Evolutionary conservation across 495 filamentous ascomycete genomes (phyloP), one percentile per base, ranked within the genome.

Genomic region (Hyaloscypha variabilis): DNA sequence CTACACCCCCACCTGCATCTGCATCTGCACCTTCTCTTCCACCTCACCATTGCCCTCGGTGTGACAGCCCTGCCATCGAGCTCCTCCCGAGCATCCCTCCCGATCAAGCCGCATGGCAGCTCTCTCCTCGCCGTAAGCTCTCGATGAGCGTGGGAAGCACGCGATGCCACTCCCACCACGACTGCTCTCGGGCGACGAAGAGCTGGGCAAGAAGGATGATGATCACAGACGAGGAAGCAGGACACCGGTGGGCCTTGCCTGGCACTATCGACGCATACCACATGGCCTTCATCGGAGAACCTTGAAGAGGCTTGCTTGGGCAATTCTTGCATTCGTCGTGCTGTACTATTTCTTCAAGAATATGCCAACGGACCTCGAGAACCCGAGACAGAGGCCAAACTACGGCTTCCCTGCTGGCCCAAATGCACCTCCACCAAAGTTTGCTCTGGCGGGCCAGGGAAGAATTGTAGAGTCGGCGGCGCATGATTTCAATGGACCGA

Each of bases 181-280:
- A 72, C 71, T 81, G 5, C 78, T 84, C 64, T 71, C 78, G 19
- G 79, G 72, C 55, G 88, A 90, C 73, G 87, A 87, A 76, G 88
- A 90, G 79, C 80, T 88, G n/a, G 88, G 87, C 54, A 90, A 90
- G 77, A 86, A 84, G 64, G 82, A 89, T 71, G 88, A 90, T 72
- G 88, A 90, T 69, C 84, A 85, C 72, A 82, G 77, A 60, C 78
- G 77, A 5, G 67, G 65, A 36, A 66, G 66, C 25, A 70, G 63
- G 34, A 60, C 11, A 23, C 42, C 60, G 13, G 31, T 64, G 34
- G 64, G 58, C 1, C 10, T 58, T 13, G 55, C 34, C n/a, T 71
- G 72, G 72, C 50, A 67, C 24, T 57, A 64, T 19, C 53, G 60
- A 36, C 62, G 63, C 13, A n/a, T 63, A 3, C 53, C 61, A 8